phyloP scores from a whole-genome alignment of 495 filamentous ascomycete genomes.

The Aspergillus egyptiacus region DNA sequence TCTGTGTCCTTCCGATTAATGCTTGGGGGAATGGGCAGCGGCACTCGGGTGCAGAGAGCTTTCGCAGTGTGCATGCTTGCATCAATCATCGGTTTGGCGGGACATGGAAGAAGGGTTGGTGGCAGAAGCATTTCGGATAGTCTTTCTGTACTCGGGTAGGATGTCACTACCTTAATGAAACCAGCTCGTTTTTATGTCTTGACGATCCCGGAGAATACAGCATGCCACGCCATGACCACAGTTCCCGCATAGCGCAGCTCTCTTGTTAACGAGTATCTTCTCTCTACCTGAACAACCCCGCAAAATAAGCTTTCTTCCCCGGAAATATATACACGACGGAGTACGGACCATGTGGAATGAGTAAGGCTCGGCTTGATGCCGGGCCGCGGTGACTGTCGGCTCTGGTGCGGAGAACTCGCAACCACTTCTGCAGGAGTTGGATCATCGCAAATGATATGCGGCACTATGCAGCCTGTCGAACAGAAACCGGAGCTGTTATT shows the following conservation, averaged over 20 bases:
- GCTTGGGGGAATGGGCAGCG: constrained; percentile 43
- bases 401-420: neutral
- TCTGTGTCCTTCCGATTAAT: constrained; percentile 39
- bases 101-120: constrained; percentile 40
- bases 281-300: no score
- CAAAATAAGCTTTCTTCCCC: no score
- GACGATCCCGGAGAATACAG: no score
- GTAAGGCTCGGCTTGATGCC: no score
- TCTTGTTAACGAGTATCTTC: no score
- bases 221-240: no score
- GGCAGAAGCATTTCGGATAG: constrained; percentile 9
- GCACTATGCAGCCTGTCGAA: no score
- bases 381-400: neutral
- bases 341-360: no score
- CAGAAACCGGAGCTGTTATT: neutral
- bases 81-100: constrained; percentile 38
- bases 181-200: no score
- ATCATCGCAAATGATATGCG: no score
- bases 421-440: neutral
- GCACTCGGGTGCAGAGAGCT: constrained; percentile 33
- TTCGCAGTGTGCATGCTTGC: constrained; percentile 31
- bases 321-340: no score
- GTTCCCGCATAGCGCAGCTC: neutral
- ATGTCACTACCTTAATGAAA: neutral
- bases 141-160: neutral